Conservation (phyloP, 2,329 filamentous ascomycete species). For the Colletotrichum sansevieriae region DNA sequence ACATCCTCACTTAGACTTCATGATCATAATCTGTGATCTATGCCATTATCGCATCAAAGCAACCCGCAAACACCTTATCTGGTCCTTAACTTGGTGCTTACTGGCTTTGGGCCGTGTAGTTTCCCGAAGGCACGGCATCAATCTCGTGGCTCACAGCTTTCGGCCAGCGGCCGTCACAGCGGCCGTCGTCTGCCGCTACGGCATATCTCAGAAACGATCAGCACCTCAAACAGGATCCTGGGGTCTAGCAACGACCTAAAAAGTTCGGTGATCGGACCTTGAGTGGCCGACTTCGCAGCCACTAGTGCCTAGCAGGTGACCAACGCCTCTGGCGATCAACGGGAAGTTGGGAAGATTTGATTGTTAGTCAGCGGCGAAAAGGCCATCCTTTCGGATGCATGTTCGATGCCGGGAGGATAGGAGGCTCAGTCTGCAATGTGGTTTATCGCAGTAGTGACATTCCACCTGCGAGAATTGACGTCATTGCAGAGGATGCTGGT, state of each 20-base stretch:
- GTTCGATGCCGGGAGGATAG: too few species aligned
- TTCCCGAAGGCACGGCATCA: background rate
- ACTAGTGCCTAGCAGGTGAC: too few species aligned
- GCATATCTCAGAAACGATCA: background rate
- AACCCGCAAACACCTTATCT: background rate
- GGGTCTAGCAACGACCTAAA: too few species aligned
- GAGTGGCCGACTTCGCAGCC: background rate
- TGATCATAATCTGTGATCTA: too few species aligned
- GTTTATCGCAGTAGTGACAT: too few species aligned
- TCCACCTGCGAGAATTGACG: too few species aligned
- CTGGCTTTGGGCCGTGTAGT: background rate
- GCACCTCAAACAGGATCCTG: background rate
- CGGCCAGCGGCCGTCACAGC: background rate
- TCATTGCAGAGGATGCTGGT: too few species aligned
- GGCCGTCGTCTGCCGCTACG: background rate
- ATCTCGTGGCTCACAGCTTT: background rate
- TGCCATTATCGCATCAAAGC: background rate
- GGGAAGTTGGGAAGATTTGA: background rate
- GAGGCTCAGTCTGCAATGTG: too few species aligned
- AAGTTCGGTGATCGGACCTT: background rate
- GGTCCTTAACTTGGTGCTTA: background rate
- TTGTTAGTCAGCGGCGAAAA: background rate
- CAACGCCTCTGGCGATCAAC: constrained; percentile 2
- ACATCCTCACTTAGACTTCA: background rate
- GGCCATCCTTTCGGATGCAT: too few species aligned